Base-by-base conservation (phyloP, 2,329 filamentous ascomycete genomes). In the Colletotrichum liriopes region DNA sequence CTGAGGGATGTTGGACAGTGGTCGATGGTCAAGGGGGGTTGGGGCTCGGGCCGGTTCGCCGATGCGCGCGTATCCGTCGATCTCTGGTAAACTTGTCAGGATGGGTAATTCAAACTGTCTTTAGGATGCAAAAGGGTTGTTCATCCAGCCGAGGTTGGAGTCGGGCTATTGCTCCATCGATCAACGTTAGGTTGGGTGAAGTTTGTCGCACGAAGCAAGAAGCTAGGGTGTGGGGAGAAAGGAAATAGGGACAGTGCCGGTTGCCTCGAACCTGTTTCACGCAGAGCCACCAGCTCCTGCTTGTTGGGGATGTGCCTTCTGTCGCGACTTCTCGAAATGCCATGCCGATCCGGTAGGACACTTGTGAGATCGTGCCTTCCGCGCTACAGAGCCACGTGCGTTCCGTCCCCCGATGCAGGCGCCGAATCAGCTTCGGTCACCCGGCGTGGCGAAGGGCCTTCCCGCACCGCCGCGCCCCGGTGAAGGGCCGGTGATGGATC, bases 401-500 rank as follows among this genome's bases (percentile, higher is more conserved):
- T 52, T 16, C 35, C 20, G 43, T 45, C 26, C 20, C 39, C 66
- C 51, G 55, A 51, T 43, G 43, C 49, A 58, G 35, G 43, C 29
- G 26, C 68, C 64, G 69, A 52, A 60, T 29, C 45, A 47, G 66
- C 47, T 65, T 72, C 66, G 66, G 70, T 60, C 54, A 61, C 66
- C 55, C 70, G 65, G 70, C 60, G 60, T 63, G 70, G 65, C 32
- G 55, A 54, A 23, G 32, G 26, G 39, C 45, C 18, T 41, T 47
- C 43, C 65, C 52, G 65, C 47, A 47, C 54, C 39, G 54, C 60
- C 52, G 37, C 41, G 26, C 32, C 49, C 70, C 59, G 70, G 45
- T 54, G 16, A 65, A 18, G 20, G 56, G 45, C 59, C 70, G 70
- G 70, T 72, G 47, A 72, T 70, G 54, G 23, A 65, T 65, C 37